Base-by-base conservation (phyloP, 148 eudicot species). In the Chenopodium album region DNA sequence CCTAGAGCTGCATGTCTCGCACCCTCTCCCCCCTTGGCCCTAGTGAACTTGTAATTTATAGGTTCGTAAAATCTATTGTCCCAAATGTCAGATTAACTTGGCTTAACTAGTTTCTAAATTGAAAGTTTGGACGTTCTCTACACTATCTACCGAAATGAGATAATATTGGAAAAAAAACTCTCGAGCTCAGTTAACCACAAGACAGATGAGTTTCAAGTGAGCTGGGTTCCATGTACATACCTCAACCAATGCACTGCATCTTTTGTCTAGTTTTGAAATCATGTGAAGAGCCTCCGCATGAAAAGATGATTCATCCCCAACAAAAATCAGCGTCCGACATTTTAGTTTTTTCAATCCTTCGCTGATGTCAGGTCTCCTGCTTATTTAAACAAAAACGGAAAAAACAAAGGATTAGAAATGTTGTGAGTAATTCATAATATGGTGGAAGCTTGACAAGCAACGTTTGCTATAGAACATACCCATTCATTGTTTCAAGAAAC, bases 221-320 rank as follows among this genome's bases (percentile, higher is more conserved):
- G 52, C 5, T 16, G 77, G 32, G 5, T 44, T 44, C 14, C 26
- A 5, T 74, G 59, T 41, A 74, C 87, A 84, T 90, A 97, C 99
- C 98, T 97, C 99, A 80, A 97, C 98, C 48, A 97, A 86, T 59
- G 99, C 98, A 78, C 98, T 94, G 87, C 84, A 89, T 92, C 97
- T 90, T 90, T 87, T 92, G 78, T 97, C 95, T 64, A 97, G 88
- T 68, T 92, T 92, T 73, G 94, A 88, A 59, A 88, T 90, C 98
- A 97, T 90, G 88, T 97, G 92, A 79, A 92, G 86, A 75, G 99
- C 90, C 85, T 94, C 99, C 0, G 91, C 85, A 84, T 97, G 90
- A 86, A 92, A 97, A 69, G 99, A 98, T 73, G 99, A 97, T 79
- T 86, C 89, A 72, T 94, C 98, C 34, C 99, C 99, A 16, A 97